Base-by-base conservation (phyloP, 192 early-diverging fungal species). In the Entrophospora sp. region DNA sequence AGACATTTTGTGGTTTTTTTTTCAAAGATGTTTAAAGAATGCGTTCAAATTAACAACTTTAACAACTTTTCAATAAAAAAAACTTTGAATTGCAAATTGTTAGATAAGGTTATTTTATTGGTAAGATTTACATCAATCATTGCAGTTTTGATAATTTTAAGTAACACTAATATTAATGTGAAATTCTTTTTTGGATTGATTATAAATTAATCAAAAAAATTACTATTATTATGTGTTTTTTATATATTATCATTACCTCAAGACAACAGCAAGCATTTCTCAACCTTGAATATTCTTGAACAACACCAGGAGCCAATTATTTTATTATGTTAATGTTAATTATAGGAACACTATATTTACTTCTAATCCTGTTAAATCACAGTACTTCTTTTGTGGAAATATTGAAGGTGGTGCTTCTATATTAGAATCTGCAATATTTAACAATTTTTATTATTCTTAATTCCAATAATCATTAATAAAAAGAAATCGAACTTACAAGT, bases 311-410 rank as follows among this genome's bases (percentile, higher is more conserved):
- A 35, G 85, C 83, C 68, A 92, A 70, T 31, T 76, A 77, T 53
- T 85, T 82, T 42, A 93, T 83, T 40, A 36, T 14, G 32, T 12
- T 68, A 14, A 49, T 8, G 28, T 13, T 36, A 67, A 59, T 24
- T 53, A 13, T 61, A 24, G 24, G 2, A 22, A 34, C 3, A 0
- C n/a, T 61, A 3, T 44, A n/a, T 53, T 38, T 76, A 83, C 84
- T 75, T 90, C 87, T 40, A 94, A 73, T 18, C 92, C 92, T 6
- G 92, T 94, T 49, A 94, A 83, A 68, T 94, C 92, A 70, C 92
- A 94, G 76, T 94, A 94, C 68, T 92, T 92, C 75, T 91, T 91
- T 68, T 85, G 83, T 12, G 92, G 92, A 34, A 77, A 55, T 60
- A 94, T 73, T 27, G 92, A 92, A 25, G 92, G 92, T 59, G 89